Evolutionary conservation across 2,329 filamentous ascomycete genomes (phyloP).

Genomic region (Podosphaera fusca): DNA sequence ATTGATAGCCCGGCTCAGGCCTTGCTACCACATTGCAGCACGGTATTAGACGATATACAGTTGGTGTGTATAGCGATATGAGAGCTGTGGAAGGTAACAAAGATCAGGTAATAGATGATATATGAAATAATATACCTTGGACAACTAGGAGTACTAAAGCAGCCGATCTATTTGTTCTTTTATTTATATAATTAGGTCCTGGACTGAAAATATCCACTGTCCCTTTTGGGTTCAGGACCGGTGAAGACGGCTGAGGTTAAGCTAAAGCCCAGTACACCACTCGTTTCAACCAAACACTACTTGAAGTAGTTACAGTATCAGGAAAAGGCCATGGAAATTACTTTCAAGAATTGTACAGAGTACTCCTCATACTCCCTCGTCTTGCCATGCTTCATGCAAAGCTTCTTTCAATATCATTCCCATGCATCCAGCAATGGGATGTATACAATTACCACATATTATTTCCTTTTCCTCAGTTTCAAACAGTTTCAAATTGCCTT

Average conservation of each 20-base stretch:
- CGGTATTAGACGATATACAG: too few relatives aligned
- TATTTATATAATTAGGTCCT: too few relatives aligned
- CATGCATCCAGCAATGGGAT: not conserved
- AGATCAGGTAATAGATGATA: too few relatives aligned
- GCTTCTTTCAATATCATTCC: not conserved
- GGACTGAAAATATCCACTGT: too few relatives aligned
- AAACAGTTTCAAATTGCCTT: not conserved
- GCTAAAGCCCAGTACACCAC: not conserved
- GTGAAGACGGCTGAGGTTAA: not conserved
- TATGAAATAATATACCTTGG: too few relatives aligned
- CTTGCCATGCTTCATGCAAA: not conserved
- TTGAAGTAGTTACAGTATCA: not conserved
- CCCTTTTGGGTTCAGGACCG: not conserved
- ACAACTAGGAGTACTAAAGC: too few relatives aligned
- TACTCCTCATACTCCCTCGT: not conserved
- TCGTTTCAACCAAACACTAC: not conserved
- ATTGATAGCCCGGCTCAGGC: too few relatives aligned
- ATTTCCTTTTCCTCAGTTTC: not conserved
- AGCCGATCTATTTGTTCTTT: too few relatives aligned
- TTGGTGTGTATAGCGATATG: too few relatives aligned
- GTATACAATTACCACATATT: not conserved
- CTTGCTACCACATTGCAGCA: too few relatives aligned
- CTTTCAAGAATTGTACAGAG: not conserved
- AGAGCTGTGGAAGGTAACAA: too few relatives aligned
- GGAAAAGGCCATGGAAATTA: not conserved